These are phyloP conservation scores for Yamadazyma scolyti DNA, from an alignment of 805 yeast genomes.

Conservation along the genomic window DNA sequence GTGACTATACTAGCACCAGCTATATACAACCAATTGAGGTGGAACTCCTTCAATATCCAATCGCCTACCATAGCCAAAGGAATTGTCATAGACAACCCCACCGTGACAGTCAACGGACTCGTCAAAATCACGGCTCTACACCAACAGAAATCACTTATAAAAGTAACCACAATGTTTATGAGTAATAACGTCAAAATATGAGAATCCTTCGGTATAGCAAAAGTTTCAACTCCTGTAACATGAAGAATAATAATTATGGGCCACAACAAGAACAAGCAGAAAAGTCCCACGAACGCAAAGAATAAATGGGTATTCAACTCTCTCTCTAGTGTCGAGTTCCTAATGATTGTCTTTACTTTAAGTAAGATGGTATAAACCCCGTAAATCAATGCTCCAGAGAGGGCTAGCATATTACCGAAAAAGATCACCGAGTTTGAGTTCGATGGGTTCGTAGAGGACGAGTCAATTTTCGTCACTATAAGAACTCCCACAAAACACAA, in stretches of 20 bases:
- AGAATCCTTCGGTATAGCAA: conserved; percentile 62
- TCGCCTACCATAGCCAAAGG: conserved; percentile 96
- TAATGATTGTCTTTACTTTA: conserved; percentile 56
- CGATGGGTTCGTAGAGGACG: conserved; percentile 30
- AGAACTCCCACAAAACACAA: conserved; percentile 76
- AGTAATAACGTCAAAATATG: conserved; percentile 52
- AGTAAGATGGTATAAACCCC: conserved; percentile 87
- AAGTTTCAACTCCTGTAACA: conserved; percentile 58
- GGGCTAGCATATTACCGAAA: conserved; percentile 75
- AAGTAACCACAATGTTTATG: conserved; percentile 71
- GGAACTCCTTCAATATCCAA: conserved; percentile 62
- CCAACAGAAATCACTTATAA: conserved; percentile 92
- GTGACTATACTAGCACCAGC: conserved; percentile 81
- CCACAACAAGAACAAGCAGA: conserved; percentile 74
- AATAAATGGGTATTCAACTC: conserved; percentile 81
- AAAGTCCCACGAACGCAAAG: conserved; percentile 92
- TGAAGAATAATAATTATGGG: conserved; percentile 72
- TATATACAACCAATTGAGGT: conserved; percentile 59
- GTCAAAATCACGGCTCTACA: conserved; percentile 92
- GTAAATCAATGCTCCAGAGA: conserved; percentile 83
- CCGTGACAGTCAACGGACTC: conserved; percentile 92
- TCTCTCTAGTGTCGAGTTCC: conserved; percentile 55
- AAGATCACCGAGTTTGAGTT: conserved; percentile 25
- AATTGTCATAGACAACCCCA: conserved; percentile 88
- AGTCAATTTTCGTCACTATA: conserved; percentile 72